phyloP scores from a whole-genome alignment of 1,139 yeast genomes.

The Lodderomyces beijingensis region DNA sequence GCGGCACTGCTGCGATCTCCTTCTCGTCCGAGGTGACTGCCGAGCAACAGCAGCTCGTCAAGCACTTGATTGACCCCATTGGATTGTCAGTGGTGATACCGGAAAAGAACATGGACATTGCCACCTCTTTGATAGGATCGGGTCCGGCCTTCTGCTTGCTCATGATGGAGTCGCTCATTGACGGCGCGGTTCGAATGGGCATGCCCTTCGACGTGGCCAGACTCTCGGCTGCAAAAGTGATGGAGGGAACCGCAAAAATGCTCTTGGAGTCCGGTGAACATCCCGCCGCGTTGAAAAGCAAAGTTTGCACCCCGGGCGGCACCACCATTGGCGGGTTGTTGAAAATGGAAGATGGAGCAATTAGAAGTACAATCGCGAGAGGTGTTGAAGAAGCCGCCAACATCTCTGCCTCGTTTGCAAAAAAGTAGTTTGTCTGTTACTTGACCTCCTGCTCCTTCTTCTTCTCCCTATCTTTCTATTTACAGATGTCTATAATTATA shows the following conservation, averaged over 20 bases:
- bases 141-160: conserved; percentile 94
- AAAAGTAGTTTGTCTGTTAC: conserved; percentile 35
- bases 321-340: conserved; percentile 95
- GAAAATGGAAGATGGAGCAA: conserved; percentile 87
- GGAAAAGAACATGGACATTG: conserved; percentile 93
- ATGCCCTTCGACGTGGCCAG: conserved; percentile 80
- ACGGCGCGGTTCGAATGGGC: conserved; percentile 95
- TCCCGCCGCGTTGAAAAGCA: conserved; percentile 86
- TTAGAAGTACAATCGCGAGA: conserved; percentile 80
- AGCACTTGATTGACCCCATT: conserved; percentile 57
- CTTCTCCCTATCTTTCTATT: background rate
- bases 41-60: conserved; percentile 49
- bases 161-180: conserved; percentile 88
- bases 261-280: conserved; percentile 78
- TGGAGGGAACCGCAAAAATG: conserved; percentile 97
- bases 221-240: conserved; percentile 90
- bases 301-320: conserved; percentile 97
- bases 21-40: conserved; percentile 49
- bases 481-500: background rate
- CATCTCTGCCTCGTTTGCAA: conserved; percentile 76
- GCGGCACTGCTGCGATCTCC: conserved; percentile 89
- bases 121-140: conserved; percentile 91
- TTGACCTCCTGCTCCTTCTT: background rate
- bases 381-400: conserved; percentile 89
- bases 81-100: conserved; percentile 73